These are phyloP conservation scores for Camellia lanceoleosa DNA, from an alignment of 148 eudicot genomes.

Conservation along the genomic window DNA sequence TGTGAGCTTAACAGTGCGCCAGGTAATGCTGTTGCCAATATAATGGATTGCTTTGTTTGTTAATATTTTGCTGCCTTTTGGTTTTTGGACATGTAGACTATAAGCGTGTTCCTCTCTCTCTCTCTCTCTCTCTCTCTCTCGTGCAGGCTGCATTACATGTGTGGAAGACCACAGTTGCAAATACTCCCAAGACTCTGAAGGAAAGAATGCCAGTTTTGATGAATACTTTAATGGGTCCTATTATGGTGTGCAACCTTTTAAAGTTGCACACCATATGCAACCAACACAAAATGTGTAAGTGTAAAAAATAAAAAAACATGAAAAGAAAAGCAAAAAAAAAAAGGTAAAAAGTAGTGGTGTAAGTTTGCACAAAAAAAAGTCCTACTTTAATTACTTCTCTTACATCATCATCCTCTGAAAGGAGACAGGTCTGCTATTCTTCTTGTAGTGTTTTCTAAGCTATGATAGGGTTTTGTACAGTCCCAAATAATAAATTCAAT, in stretches of 20 bases:
- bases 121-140: background rate
- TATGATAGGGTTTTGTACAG: background rate
- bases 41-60: background rate
- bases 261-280: no score
- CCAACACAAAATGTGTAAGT: no score
- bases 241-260: no score
- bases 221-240: slow-evolving; percentile 76
- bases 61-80: background rate
- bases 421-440: slow-evolving; percentile 72
- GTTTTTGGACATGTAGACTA: background rate
- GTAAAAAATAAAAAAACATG: no score
- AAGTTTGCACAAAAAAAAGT: no score
- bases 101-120: background rate
- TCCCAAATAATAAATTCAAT: background rate
- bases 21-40: slow-evolving; percentile 45
- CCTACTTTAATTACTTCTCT: slow-evolving; percentile 72
- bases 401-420: slow-evolving; percentile 91
- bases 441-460: background rate
- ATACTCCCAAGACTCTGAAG: slow-evolving; percentile 94
- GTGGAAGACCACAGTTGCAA: slow-evolving; percentile 96
- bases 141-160: slow-evolving; percentile 93
- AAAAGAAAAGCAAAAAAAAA: no score
- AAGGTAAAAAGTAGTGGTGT: no score
- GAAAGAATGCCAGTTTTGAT: slow-evolving; percentile 97
- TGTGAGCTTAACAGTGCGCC: slow-evolving; percentile 90